Evolutionary conservation across 2,329 filamentous ascomycete species (phyloP), one percentile per base, ranked within the genome.

Genomic region (Metarhizium anisopliae): DNA sequence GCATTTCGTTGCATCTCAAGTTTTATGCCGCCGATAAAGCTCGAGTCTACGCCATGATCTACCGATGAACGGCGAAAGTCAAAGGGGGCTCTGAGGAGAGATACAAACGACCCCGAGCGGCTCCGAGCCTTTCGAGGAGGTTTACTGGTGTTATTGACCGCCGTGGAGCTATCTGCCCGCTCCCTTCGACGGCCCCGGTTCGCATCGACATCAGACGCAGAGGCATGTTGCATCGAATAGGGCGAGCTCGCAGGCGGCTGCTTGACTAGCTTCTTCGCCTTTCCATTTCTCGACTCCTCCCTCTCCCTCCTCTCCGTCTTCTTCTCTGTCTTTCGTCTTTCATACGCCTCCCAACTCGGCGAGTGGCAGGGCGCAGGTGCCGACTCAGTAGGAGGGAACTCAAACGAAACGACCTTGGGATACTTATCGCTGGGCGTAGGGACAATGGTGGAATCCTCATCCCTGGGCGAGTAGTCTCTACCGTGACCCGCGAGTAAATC

Each of bases 331-430:
- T 78, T 81, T 60, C 72, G 77, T 20, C 76, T 74, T 2, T 74
- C 74, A 60, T 80, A 80, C 25, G 79, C 76, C 59, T 83, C 81
- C 82, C 82, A 85, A 55, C 77, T 83, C 2, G 82, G 82, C 1
- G 82, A 85, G 55, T 83, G 79, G 58, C 82, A 85, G 54, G 84
- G 80, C 0, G 70, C 68, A 6, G 61, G 62, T 32, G 64, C 65
- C 8, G 67, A 62, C 5, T 69, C 61, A 5, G 67, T 63, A 2
- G 65, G 62, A 2, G 68, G 68, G 1, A 69, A 65, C 47, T 63
- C 62, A 47, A 68, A 70, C 2, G 68, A 64, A 14, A 70, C 67
- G 2, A 63, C 63, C 40, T 68, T 69, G n/a, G 63, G 63, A 6
- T 57, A 50, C 18, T 63, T 68, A 2, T 66, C 64, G 38, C 54